phyloP scores from a whole-genome alignment of 1,284 basidiomycete genomes.

The Fomitopsis palustris region DNA sequence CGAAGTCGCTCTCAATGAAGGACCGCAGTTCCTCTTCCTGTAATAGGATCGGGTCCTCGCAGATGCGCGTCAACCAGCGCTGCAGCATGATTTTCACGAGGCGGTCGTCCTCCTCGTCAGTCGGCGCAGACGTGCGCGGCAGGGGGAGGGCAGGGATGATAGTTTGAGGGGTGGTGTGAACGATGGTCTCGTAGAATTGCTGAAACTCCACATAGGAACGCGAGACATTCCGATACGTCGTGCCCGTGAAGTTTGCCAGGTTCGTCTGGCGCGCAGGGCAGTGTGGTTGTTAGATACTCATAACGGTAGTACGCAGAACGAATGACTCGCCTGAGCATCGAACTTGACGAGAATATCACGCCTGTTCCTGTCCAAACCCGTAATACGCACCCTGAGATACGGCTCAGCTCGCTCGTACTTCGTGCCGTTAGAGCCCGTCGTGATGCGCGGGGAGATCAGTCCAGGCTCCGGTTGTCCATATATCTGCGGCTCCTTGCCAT shows the following conservation, averaged over 20 bases:
- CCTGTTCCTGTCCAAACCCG: conserved; percentile 87
- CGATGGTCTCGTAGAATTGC: conserved; percentile 84
- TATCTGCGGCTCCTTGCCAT: conserved; percentile 76
- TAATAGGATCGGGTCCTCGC: conserved; percentile 83
- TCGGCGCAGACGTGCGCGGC: conserved; percentile 89
- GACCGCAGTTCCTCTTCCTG: conserved; percentile 88
- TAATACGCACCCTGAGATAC: conserved; percentile 84
- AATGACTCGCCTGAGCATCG: conserved; percentile 75
- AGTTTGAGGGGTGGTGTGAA: conserved; percentile 84
- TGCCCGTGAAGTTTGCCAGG: conserved; percentile 84
- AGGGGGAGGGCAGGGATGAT: conserved; percentile 90
- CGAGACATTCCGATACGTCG: conserved; percentile 87
- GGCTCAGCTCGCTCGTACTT: conserved; percentile 74
- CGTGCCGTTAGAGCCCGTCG: conserved; percentile 59
- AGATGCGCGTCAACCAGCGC: conserved; percentile 87
- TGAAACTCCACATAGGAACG: conserved; percentile 91
- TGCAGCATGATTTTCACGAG: conserved; percentile 91
- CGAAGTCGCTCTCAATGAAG: conserved; percentile 95
- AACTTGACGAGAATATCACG: conserved; percentile 89
- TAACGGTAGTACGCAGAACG: neutral
- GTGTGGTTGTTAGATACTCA: neutral
- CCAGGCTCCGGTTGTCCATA: conserved; percentile 81
- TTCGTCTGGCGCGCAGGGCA: conserved; percentile 67
- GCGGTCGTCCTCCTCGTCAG: conserved; percentile 94
- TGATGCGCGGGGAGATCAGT: conserved; percentile 68